Conservation (phyloP, 305 asterid species). For the Solanum hybrid region DNA sequence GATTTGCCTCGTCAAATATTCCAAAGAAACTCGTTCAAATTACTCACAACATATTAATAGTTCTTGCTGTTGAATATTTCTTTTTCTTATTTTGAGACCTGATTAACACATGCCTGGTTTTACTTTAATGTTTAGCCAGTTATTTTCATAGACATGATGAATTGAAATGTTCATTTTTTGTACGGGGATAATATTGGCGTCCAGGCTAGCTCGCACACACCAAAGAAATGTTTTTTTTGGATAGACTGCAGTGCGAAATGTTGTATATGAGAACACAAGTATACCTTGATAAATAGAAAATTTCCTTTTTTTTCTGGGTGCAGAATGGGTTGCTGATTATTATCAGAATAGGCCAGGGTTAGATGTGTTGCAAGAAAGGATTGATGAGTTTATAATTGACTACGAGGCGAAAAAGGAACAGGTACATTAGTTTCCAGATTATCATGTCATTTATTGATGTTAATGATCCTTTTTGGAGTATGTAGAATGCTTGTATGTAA, state of each 20-base stretch:
- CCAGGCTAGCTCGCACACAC: neutral
- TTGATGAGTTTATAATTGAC: slow-evolving; percentile 69
- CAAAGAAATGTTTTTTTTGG: neutral
- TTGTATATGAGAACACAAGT: neutral
- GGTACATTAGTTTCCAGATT: slow-evolving; percentile 28
- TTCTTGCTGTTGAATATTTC: neutral
- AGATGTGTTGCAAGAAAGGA: slow-evolving; percentile 61
- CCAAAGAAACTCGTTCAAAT: neutral
- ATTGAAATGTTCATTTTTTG: neutral
- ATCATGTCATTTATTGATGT: neutral
- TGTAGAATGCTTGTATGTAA: neutral
- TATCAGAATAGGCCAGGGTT: slow-evolving; percentile 73
- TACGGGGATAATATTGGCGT: neutral
- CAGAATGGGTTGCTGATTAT: slow-evolving; percentile 76
- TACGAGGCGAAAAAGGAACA: slow-evolving; percentile 64
- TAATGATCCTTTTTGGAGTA: neutral
- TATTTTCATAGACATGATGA: neutral
- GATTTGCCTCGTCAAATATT: neutral
- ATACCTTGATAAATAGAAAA: neutral
- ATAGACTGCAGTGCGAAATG: neutral
- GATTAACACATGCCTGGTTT: neutral
- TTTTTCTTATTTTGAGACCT: neutral
- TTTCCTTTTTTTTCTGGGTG: neutral
- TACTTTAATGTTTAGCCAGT: neutral
- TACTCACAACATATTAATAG: neutral